These are phyloP conservation scores for Leccinellum luteum DNA, from an alignment of 768 basidiomycete genomes.

Conservation along the genomic window DNA sequence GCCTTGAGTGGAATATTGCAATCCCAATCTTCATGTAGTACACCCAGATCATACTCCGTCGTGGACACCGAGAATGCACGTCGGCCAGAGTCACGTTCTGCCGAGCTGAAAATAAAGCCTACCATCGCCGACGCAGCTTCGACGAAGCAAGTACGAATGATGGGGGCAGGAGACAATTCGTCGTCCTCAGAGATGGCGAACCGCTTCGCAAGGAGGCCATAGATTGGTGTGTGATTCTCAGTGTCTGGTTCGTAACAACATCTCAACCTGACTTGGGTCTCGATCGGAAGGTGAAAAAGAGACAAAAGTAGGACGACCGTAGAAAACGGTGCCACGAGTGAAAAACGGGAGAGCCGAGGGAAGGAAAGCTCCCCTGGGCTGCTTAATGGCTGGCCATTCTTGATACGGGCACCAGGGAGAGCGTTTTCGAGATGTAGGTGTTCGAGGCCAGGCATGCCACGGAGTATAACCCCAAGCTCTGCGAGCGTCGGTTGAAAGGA, in stretches of 20 bases:
- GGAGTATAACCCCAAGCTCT: conserved; percentile 34
- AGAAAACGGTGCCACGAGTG: conserved; percentile 19
- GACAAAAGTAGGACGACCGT: conserved; percentile 15
- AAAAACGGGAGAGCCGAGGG: conserved; percentile 13
- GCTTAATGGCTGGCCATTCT: background rate
- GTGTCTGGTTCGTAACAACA: conserved; percentile 8
- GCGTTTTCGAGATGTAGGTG: conserved; percentile 36
- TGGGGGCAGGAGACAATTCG: background rate
- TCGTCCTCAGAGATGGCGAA: conserved; percentile 9
- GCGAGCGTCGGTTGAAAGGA: conserved; percentile 29
- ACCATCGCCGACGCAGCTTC: conserved; percentile 9
- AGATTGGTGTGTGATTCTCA: conserved; percentile 8
- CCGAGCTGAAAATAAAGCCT: conserved; percentile 18
- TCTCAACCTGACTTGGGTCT: conserved; percentile 17
- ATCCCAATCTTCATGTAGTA: conserved; percentile 17
- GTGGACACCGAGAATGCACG: conserved; percentile 9
- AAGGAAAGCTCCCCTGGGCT: conserved; percentile 4
- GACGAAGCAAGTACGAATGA: conserved; percentile 12
- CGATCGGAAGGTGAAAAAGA: conserved; percentile 6
- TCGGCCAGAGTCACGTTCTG: conserved; percentile 5
- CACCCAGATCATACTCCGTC: conserved; percentile 4
- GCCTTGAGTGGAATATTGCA: conserved; percentile 18
- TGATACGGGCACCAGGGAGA: conserved; percentile 24
- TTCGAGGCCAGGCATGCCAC: conserved; percentile 33
- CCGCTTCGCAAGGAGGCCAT: conserved; percentile 14